phyloP scores from a whole-genome alignment of 345 rosid genomes.

The Eucalyptus sideroxylon region DNA sequence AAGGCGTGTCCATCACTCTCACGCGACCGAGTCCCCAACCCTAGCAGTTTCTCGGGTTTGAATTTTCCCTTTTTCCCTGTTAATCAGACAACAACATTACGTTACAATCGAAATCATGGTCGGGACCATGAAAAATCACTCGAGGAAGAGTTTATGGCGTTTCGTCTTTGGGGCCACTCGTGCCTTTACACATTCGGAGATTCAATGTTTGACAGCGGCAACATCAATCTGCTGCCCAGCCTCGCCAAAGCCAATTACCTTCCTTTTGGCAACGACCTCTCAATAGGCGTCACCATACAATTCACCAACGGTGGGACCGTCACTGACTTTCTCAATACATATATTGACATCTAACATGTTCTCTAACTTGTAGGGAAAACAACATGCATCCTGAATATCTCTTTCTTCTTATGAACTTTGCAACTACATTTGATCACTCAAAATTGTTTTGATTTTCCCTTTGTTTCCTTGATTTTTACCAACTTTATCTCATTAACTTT shows the following conservation, averaged over 20 bases:
- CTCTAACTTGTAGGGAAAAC: too few species aligned
- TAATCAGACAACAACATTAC: neutral
- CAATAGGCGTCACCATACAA: conserved; percentile 15
- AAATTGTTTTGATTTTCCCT: too few species aligned
- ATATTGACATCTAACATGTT: too few species aligned
- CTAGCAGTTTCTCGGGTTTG: neutral
- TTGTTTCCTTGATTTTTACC: neutral
- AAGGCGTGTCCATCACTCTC: neutral
- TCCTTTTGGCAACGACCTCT: conserved; percentile 17
- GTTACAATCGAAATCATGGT: neutral
- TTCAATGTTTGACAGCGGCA: conserved; percentile 30
- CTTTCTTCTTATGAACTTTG: too few species aligned
- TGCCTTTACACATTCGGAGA: conserved; percentile 35
- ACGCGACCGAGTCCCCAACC: neutral
- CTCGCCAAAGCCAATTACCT: conserved; percentile 17
- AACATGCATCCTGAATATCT: too few species aligned
- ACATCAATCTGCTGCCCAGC: conserved; percentile 29
- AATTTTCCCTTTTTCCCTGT: neutral
- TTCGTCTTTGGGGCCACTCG: neutral
- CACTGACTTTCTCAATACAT: conserved; percentile 19
- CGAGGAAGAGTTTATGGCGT: neutral
- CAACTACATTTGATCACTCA: too few species aligned
- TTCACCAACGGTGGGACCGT: conserved; percentile 4
- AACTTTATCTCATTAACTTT: neutral
- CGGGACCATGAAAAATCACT: neutral